Evolutionary conservation across 306 rosid species (phyloP).

Genomic region (Potentilla sterilis): DNA sequence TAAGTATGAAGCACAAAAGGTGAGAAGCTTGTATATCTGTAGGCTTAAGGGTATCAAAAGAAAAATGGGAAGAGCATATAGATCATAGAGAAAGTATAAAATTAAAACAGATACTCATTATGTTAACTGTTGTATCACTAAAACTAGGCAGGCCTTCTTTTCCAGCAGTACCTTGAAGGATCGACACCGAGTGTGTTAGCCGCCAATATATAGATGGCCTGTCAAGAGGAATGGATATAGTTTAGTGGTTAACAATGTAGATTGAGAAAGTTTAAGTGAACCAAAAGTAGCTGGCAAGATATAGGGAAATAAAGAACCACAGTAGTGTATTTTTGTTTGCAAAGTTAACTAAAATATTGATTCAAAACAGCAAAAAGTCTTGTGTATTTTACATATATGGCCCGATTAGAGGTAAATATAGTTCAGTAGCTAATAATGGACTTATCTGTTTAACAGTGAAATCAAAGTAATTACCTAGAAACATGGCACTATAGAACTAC

Average conservation of each 20-base stretch:
- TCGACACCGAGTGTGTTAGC: slow-evolving; percentile 83
- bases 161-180: slow-evolving; percentile 72
- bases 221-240: slow-evolving; percentile 33
- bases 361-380: neutral
- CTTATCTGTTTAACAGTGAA: neutral
- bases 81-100: no score
- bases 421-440: neutral
- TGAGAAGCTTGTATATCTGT: neutral
- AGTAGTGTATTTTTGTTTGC: neutral
- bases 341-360: neutral
- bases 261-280: neutral
- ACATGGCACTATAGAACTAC: neutral
- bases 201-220: slow-evolving; percentile 89
- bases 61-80: neutral
- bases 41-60: neutral
- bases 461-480: neutral
- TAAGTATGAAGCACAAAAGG: neutral
- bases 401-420: slow-evolving; percentile 50
- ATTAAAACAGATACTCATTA: neutral
- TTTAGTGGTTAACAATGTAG: slow-evolving; percentile 13
- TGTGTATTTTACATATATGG: slow-evolving; percentile 50
- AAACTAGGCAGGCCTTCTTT: slow-evolving; percentile 8
- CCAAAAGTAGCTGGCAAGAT: neutral
- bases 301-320: neutral
- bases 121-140: slow-evolving; percentile 18